Conservation (phyloP, 129 eudicot species). For the Chrysanthemum lavandulifolium region DNA sequence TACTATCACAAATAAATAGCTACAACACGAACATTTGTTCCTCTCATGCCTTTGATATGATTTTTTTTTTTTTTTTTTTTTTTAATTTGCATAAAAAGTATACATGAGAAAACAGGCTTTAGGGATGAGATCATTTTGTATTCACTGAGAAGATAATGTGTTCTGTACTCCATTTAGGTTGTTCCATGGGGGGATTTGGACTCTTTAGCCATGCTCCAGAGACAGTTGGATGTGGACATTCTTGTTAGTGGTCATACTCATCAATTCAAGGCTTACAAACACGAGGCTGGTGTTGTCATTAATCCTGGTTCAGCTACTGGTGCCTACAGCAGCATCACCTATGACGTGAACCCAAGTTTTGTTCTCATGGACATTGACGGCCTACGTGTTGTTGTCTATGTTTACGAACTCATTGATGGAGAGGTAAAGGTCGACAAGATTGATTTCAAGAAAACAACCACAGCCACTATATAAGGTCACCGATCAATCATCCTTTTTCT, state of each 20-base stretch:
- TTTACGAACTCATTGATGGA: conserved; percentile 96
- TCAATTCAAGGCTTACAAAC: conserved; percentile 97
- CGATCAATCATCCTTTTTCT: background rate
- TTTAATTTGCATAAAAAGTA: too few species aligned
- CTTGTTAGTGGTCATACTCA: conserved; percentile 96
- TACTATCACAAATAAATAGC: background rate
- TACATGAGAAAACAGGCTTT: background rate
- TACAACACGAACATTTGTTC: too few species aligned
- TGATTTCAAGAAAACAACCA: conserved; percentile 88
- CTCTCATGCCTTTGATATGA: background rate
- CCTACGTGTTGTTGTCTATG: conserved; percentile 92
- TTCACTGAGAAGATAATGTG: background rate
- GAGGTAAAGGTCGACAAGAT: conserved; percentile 99
- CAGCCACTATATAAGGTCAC: conserved; percentile 31
- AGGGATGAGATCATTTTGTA: background rate
- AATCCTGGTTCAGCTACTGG: conserved; percentile 99
- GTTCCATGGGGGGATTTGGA: conserved; percentile 99
- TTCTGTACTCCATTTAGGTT: conserved; percentile 38
- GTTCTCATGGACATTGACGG: conserved; percentile 99
- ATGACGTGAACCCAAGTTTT: conserved; percentile 96
- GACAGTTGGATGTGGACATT: conserved; percentile 96
- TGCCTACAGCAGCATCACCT: conserved; percentile 93
- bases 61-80: background rate
- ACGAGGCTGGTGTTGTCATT: conserved; percentile 98
- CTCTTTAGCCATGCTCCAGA: conserved; percentile 97